Percentiles rank a stretch among this genome's conserved stretches.
phyloP scores from a whole-genome alignment of 2,329 filamentous ascomycete genomes.

The Sporothrix mexicana region DNA sequence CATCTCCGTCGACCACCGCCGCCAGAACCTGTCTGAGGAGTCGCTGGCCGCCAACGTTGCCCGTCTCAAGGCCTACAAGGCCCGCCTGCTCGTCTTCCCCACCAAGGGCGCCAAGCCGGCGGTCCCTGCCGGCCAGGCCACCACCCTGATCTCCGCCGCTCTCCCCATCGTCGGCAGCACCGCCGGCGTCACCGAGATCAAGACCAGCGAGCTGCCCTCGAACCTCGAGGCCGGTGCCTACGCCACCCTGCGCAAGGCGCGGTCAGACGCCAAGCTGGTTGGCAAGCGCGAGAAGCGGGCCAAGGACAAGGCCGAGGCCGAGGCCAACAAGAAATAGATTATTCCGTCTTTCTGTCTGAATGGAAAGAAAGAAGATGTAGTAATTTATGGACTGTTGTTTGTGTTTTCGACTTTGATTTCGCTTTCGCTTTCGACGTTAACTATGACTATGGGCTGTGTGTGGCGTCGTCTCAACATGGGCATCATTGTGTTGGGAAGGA shows the following conservation, averaged over 20 bases:
- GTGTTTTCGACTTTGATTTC: too few species aligned
- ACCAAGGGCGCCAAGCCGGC: conserved; percentile 94
- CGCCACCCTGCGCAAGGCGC: conserved; percentile 80
- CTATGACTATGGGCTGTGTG: too few species aligned
- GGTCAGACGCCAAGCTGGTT: conserved; percentile 79
- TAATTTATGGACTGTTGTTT: neutral
- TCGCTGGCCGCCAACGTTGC: conserved; percentile 92
- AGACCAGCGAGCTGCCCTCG: conserved; percentile 80
- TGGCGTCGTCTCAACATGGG: neutral
- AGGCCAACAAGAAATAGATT: conserved; percentile 82
- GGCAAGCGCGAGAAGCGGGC: conserved; percentile 93
- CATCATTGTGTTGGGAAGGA: neutral
- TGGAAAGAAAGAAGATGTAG: neutral
- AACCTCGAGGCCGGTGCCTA: conserved; percentile 80
- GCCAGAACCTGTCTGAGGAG: conserved; percentile 97
- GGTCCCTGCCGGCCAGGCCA: conserved; percentile 79
- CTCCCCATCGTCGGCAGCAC: conserved; percentile 76
- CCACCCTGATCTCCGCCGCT: conserved; percentile 59
- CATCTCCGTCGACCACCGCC: conserved; percentile 94
- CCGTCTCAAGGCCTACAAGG: conserved; percentile 97
- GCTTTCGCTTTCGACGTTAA: too few species aligned
- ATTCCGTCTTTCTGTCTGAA: neutral
- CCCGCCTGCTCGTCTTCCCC: conserved; percentile 96
- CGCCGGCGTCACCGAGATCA: conserved; percentile 73
- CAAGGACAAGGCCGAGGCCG: conserved; percentile 84